A percentile compares a stretch with the other conserved stretches of the same genome.
Conservation (phyloP, 768 basidiomycete genomes). For the Amanita muscaria region DNA sequence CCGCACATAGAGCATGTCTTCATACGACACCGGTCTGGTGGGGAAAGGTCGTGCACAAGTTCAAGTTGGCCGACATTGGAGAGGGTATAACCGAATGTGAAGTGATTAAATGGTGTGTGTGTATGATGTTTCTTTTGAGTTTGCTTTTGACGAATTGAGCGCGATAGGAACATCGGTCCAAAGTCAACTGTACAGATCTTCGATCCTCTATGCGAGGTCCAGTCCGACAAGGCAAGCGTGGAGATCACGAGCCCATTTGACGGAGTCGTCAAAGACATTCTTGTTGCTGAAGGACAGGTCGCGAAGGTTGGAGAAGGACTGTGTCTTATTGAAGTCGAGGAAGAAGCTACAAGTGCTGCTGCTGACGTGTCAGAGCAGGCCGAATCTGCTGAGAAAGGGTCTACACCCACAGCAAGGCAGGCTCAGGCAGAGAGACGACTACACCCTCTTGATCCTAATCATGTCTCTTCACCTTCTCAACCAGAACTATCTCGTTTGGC, state of each 20-base stretch:
- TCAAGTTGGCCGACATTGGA: slow-evolving; percentile 80
- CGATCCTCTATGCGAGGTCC: slow-evolving; percentile 74
- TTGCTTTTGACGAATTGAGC: no score
- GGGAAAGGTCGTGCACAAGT: slow-evolving; percentile 40
- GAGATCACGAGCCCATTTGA: slow-evolving; percentile 87
- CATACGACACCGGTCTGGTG: slow-evolving; percentile 23
- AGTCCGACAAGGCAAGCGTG: slow-evolving; percentile 85
- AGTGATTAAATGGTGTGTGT: slow-evolving; percentile 71
- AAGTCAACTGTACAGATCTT: slow-evolving; percentile 47
- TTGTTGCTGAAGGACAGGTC: slow-evolving; percentile 74
- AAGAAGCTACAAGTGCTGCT: slow-evolving; percentile 15
- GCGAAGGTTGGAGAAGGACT: slow-evolving; percentile 76
- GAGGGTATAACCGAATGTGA: slow-evolving; percentile 91
- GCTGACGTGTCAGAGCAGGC: not conserved
- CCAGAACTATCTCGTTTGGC: slow-evolving; percentile 8
- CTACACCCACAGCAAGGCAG: slow-evolving; percentile 6
- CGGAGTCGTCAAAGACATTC: slow-evolving; percentile 60
- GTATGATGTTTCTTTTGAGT: slow-evolving; percentile 14
- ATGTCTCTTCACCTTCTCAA: slow-evolving; percentile 11
- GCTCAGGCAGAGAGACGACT: slow-evolving; percentile 17
- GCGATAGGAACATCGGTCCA: slow-evolving; percentile 61
- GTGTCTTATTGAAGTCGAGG: slow-evolving; percentile 76
- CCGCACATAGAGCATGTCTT: slow-evolving; percentile 21
- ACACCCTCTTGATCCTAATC: slow-evolving; percentile 63
- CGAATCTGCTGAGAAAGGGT: not conserved